Percentiles rank a stretch among this genome's conserved stretches.
Conservation (phyloP, 176 grass and related monocot genomes). For the barley (Hordeum vulgare) region DNA sequence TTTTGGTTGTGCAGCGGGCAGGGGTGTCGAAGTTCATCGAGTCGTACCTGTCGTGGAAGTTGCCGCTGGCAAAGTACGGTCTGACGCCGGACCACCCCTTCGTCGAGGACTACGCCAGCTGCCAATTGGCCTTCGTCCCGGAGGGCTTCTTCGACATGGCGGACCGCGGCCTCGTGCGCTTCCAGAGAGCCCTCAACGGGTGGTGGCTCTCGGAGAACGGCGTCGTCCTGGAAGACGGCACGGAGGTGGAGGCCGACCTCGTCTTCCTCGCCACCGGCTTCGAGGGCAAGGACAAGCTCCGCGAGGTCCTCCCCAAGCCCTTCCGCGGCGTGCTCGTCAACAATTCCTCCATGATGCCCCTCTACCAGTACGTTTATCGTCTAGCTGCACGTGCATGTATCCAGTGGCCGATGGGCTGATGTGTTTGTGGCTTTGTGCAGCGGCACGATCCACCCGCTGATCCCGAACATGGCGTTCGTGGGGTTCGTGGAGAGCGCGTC, state of each 20-base stretch:
- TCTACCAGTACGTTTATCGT: slow-evolving; percentile 53
- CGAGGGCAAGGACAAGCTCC: slow-evolving; percentile 87
- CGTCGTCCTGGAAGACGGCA: slow-evolving; percentile 59
- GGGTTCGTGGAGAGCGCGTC: slow-evolving; percentile 98
- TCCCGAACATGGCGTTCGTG: slow-evolving; percentile 96
- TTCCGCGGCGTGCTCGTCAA: slow-evolving; percentile 55
- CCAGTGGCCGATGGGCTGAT: not conserved
- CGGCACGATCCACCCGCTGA: slow-evolving; percentile 84
- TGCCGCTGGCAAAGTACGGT: slow-evolving; percentile 73
- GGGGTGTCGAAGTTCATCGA: slow-evolving; percentile 96
- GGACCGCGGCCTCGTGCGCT: slow-evolving; percentile 48
- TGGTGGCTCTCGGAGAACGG: slow-evolving; percentile 85
- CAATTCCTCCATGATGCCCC: slow-evolving; percentile 65
- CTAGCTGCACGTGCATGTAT: no score
- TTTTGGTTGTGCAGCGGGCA: slow-evolving; percentile 24
- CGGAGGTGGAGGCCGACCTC: slow-evolving; percentile 68
- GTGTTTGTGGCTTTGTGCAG: slow-evolving; percentile 28
- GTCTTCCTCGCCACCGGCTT: slow-evolving; percentile 95
- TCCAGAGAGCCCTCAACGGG: slow-evolving; percentile 33
- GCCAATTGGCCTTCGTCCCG: slow-evolving; percentile 95
- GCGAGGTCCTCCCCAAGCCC: slow-evolving; percentile 53
- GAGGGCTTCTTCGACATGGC: slow-evolving; percentile 95
- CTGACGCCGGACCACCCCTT: slow-evolving; percentile 83
- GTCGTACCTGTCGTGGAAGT: slow-evolving; percentile 87
- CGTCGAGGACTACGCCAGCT: slow-evolving; percentile 92